Evolutionary conservation across 148 eudicot species (phyloP).

Genomic region (Cornus controversa): DNA sequence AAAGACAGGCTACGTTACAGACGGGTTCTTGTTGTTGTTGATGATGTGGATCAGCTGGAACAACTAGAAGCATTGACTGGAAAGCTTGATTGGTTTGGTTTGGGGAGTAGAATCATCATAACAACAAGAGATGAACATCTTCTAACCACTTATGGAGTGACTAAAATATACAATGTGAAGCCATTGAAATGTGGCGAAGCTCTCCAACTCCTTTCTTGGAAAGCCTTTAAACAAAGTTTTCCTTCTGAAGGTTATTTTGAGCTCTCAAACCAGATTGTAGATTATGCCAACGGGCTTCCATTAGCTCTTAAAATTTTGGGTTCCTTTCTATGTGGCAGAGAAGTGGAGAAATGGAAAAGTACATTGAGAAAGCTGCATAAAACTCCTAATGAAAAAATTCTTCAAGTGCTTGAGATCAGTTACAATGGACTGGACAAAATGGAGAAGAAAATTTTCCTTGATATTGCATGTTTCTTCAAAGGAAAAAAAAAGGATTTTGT

Average conservation of each 20-base stretch:
- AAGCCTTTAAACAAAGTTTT: neutral
- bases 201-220: too few relatives aligned
- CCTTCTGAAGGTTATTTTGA: neutral
- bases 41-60: conserved; percentile 8
- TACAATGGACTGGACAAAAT: too few relatives aligned
- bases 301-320: neutral
- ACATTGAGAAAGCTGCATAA: too few relatives aligned
- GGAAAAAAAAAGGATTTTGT: too few relatives aligned
- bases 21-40: neutral
- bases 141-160: too few relatives aligned
- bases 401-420: too few relatives aligned
- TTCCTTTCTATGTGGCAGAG: too few relatives aligned
- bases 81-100: conserved; percentile 11
- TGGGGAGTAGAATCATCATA: conserved; percentile 21
- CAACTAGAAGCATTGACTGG: neutral
- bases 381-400: too few relatives aligned
- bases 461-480: too few relatives aligned
- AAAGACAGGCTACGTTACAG: neutral
- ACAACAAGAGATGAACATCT: conserved; percentile 13
- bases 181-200: too few relatives aligned
- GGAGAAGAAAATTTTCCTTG: too few relatives aligned
- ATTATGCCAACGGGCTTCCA: neutral
- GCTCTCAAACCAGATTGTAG: neutral
- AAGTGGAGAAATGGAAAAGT: neutral
- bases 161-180: too few relatives aligned